A percentile compares a stretch with the other conserved stretches of the same genome.
Conservation (phyloP, 1,284 basidiomycete genomes). For the Kalmanozyma brasiliensis region DNA sequence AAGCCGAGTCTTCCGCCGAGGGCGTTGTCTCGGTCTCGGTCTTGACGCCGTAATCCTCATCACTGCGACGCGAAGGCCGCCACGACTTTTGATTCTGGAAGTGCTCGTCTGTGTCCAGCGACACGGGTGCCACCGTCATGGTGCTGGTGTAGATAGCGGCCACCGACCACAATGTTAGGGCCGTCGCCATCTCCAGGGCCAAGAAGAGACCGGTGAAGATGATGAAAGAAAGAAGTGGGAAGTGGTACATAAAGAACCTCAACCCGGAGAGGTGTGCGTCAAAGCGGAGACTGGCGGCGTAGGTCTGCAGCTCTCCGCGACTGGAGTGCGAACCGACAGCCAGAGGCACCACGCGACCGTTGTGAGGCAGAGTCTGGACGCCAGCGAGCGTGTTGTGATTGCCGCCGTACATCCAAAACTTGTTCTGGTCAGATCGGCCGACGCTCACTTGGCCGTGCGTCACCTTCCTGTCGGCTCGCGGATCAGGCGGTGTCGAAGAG, state of each 20-base stretch:
- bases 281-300: conserved; percentile 56
- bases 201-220: conserved; percentile 61
- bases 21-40: conserved; percentile 14
- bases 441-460: conserved; percentile 46
- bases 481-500: conserved; percentile 18
- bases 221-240: conserved; percentile 59
- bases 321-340: conserved; percentile 45
- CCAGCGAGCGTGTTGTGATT: conserved; percentile 37
- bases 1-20: conserved; percentile 18
- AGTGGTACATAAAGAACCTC: conserved; percentile 64
- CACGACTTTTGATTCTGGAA: conserved; percentile 21
- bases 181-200: conserved; percentile 59
- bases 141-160: conserved; percentile 57
- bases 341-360: conserved; percentile 18
- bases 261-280: conserved; percentile 63
- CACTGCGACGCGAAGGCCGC: conserved; percentile 1
- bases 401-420: conserved; percentile 58
- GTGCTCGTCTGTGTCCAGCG: conserved; percentile 38
- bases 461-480: conserved; percentile 37
- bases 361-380: conserved; percentile 21
- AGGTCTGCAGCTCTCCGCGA: conserved; percentile 62
- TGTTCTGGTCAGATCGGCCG: conserved; percentile 53
- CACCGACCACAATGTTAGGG: conserved; percentile 59
- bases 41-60: conserved; percentile 7
- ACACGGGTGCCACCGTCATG: conserved; percentile 19